Conservation (phyloP, 257 asterid genomes). For the Solanum medicagineum region DNA sequence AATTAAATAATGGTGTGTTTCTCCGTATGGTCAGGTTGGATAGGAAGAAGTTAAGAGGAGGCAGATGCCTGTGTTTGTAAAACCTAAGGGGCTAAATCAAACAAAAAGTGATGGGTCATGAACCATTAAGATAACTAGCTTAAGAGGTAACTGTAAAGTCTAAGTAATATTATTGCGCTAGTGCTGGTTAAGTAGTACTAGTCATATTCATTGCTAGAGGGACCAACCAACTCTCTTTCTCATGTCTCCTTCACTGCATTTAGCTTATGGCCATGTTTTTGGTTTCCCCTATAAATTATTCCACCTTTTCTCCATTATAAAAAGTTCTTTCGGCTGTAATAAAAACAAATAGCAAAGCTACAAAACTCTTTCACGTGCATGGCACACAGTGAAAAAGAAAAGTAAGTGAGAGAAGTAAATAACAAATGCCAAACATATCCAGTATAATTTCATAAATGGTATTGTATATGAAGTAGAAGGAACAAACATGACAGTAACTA, state of each 20-base stretch:
- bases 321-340: conserved; percentile 10
- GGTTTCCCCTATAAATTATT: conserved; percentile 1
- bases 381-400: conserved; percentile 12
- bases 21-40: background rate
- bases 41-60: background rate
- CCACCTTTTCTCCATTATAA: conserved; percentile 1
- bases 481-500: background rate
- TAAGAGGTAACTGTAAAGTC: conserved; percentile 12
- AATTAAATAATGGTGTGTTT: background rate
- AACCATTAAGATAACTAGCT: background rate
- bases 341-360: conserved; percentile 68
- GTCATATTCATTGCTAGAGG: conserved; percentile 45
- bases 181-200: conserved; percentile 34
- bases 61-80: conserved; percentile 11
- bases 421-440: background rate
- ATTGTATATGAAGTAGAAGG: no score
- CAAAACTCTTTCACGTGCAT: conserved; percentile 84
- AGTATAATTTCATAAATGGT: background rate
- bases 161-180: background rate
- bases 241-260: conserved; percentile 26
- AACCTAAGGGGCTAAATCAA: conserved; percentile 11
- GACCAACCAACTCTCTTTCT: conserved; percentile 29
- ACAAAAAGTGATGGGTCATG: background rate
- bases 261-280: background rate
- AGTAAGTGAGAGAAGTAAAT: background rate